Evolutionary conservation across 1,284 basidiomycete species (phyloP), one percentile per base, ranked within the genome.

Genomic region (Leccinum fallax): DNA sequence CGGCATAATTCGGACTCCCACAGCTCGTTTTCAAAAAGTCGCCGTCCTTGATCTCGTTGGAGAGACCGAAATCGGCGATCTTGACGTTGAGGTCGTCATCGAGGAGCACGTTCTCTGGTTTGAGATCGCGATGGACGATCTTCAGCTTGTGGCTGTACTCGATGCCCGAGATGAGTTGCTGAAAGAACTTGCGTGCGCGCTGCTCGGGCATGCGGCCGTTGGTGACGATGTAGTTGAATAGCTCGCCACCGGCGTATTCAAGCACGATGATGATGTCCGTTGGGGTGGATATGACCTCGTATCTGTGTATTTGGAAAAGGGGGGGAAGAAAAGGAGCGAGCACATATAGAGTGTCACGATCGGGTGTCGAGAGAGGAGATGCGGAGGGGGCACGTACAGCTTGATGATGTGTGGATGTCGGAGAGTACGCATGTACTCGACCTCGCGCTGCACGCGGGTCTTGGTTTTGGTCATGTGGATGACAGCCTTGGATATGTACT

Each of bases 241-340:
- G 85, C 73, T 98, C 95, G 63, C 93, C 94, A 1, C 92, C 92
- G 1, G 93, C 94, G 71, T 88, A 95, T 75, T 98, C 95, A 66
- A 97, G 88, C 38, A 97, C 95, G 79, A 98, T 97, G 76, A 97
- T 95, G 70, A 97, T 97, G 74, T 97, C 94, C 2, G 90, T 93
- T 0, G 91, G 86, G 0, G 94, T 96, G 10, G 93, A 94, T 68
- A 97, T 96, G 53, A 97, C 95, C 76, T 97, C 95, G 77, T 97
- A 98, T 61, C 94, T 97, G 53, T n/a, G 19, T 32, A 8, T 32
- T 53, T 21, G 11, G 51, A 15, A 53, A 53, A 21, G 4, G 46
- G 13, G 46, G 21, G 21, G 1, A 15, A 49, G 24, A 24, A 49
- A 49, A 49, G 46, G 8, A 49, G 21, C 21, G 21, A 49, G 21